These are phyloP conservation scores for Termitomyces sp. DNA, from an alignment of 768 basidiomycete genomes.

Conservation along the genomic window DNA sequence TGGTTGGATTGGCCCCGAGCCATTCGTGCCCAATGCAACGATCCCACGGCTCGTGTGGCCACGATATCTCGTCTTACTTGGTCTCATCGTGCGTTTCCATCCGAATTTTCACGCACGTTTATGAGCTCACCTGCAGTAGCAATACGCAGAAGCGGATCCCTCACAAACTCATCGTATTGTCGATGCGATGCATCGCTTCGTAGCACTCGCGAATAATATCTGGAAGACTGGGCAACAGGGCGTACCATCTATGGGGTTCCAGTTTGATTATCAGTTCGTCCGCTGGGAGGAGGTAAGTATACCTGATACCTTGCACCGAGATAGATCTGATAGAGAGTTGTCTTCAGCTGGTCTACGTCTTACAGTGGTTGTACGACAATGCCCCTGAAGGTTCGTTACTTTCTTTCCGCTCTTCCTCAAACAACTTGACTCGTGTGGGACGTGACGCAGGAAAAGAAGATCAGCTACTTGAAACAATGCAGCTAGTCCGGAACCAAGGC, in stretches of 20 bases:
- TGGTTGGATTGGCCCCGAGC: constrained; percentile 38
- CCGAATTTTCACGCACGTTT: background rate
- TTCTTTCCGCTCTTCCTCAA: background rate
- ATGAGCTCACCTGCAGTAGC: constrained; percentile 16
- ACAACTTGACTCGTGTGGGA: background rate
- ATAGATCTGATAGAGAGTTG: background rate
- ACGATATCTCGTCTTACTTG: constrained; percentile 33
- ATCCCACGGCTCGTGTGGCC: constrained; percentile 35
- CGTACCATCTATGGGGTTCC: constrained; percentile 29
- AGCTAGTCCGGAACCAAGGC: constrained; percentile 29
- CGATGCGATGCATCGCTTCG: constrained; percentile 31
- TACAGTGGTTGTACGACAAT: constrained; percentile 37
- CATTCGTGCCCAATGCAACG: constrained; percentile 28
- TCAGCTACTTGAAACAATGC: constrained; percentile 33
- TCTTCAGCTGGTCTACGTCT: constrained; percentile 25
- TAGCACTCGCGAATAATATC: constrained; percentile 26
- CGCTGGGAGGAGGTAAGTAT: constrained; percentile 34
- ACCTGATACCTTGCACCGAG: background rate
- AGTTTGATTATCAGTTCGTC: constrained; percentile 36
- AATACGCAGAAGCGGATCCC: constrained; percentile 38
- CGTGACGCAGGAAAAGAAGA: constrained; percentile 24
- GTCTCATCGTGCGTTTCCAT: constrained; percentile 26
- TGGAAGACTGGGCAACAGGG: constrained; percentile 31
- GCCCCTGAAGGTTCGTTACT: constrained; percentile 26
- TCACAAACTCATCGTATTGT: constrained; percentile 29